Base-by-base conservation (phyloP, 805 yeast genomes). In the Wickerhamiella siamensis region DNA sequence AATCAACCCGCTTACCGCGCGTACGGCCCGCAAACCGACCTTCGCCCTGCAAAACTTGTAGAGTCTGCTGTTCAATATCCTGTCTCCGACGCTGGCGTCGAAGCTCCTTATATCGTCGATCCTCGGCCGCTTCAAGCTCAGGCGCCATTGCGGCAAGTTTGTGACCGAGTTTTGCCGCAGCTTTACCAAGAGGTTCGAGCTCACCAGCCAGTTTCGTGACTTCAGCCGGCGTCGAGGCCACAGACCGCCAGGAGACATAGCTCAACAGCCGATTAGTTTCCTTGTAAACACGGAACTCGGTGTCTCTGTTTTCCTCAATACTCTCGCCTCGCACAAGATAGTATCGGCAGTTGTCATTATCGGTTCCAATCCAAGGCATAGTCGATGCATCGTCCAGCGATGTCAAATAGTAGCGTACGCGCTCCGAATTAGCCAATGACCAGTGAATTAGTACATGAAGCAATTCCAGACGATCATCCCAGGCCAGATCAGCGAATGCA, bases 391-490 rank as follows among this genome's bases (percentile, higher is more conserved):
- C 46, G 38, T 41, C 46, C 31, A 49, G 32, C 31, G 38, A 19
- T 33, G 47, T 37, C 31, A 57, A 43, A 18, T 48, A 38, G 12
- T 33, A 33, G 12, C 54, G 38, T 17, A 61, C 57, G 9, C 49
- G 46, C 15, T 61, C 62, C 6, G 60, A 53, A 19, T 45, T 35
- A 4, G 47, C 39, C 40, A 62, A 44, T n/a, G 61, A 43, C 65
- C 64, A 61, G 19, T 51, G 50, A 15, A 49, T 57, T 17, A 60
- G 54, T 31, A 53, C 54, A 12, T 57, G 54, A 38, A 63, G 51
- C 18, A 61, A 45, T 42, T 50, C 57, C n/a, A 57, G 53, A 18
- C 65, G 53, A 17, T 54, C 64, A 10, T 45, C 42, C 60, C 62
- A 57, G 14, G 42, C 43, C 44, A 63, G 51, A 22, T 48, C 56